A percentile compares a stretch with the other conserved stretches of the same genome.
Evolutionary conservation across 768 basidiomycete species (phyloP).

Genomic region (Rhizopogon sp.): DNA sequence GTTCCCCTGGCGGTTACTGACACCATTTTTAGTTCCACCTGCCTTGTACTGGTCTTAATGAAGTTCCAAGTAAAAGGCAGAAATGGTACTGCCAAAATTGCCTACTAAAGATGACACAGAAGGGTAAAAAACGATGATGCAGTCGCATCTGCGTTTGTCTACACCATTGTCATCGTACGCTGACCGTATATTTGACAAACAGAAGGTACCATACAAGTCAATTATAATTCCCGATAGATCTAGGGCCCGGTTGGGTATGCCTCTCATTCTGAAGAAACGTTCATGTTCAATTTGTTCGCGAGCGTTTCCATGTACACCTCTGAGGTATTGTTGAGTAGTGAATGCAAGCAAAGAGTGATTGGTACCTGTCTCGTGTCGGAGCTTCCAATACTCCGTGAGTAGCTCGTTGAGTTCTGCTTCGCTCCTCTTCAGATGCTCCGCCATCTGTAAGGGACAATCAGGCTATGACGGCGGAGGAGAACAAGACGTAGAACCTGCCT

Average conservation of each 20-base stretch:
- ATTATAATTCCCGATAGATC: neutral
- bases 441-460: conserved; percentile 46
- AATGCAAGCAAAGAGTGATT: conserved; percentile 1
- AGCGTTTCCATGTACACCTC: conserved; percentile 87
- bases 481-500: conserved; percentile 34
- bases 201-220: neutral
- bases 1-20: neutral
- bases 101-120: conserved; percentile 29
- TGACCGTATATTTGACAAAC: neutral
- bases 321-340: conserved; percentile 21
- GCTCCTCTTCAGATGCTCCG: conserved; percentile 67
- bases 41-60: conserved; percentile 55
- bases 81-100: conserved; percentile 77
- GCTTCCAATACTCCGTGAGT: conserved; percentile 77
- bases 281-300: conserved; percentile 74
- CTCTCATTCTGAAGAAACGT: conserved; percentile 26
- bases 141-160: neutral
- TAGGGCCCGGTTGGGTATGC: neutral
- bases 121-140: conserved; percentile 26
- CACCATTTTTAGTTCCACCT: conserved; percentile 62
- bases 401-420: conserved; percentile 80
- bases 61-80: conserved; percentile 48
- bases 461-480: neutral
- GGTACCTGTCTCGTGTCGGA: conserved; percentile 72
- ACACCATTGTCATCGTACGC: neutral